A percentile compares a stretch with the other conserved stretches of the same genome.
These are phyloP conservation scores for Neurospora pannonica DNA, from an alignment of 495 filamentous ascomycete species.

Conservation along the genomic window DNA sequence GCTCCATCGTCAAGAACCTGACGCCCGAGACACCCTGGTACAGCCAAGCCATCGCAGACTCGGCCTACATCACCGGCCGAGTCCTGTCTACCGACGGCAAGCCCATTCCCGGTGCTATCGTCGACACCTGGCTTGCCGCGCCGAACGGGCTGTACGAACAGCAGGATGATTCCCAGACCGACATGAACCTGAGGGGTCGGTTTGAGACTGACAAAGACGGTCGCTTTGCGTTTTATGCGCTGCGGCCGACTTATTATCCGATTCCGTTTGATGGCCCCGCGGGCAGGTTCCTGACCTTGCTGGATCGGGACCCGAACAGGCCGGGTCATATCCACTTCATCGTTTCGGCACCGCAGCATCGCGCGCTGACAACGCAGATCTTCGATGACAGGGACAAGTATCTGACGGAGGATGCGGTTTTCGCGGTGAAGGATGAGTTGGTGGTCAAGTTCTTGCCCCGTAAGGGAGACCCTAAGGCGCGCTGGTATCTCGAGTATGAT, in stretches of 20 bases:
- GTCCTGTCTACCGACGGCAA: slow-evolving; percentile 42
- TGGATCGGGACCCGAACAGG: slow-evolving; percentile 62
- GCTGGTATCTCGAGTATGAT: slow-evolving; percentile 50
- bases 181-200: slow-evolving; percentile 65
- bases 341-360: slow-evolving; percentile 25
- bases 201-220: slow-evolving; percentile 59
- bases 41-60: slow-evolving; percentile 40
- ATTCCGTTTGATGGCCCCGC: slow-evolving; percentile 58
- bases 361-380: slow-evolving; percentile 61
- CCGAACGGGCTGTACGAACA: slow-evolving; percentile 76
- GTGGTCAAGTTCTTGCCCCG: slow-evolving; percentile 55
- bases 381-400: slow-evolving; percentile 59
- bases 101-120: slow-evolving; percentile 50
- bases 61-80: slow-evolving; percentile 52
- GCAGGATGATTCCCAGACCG: slow-evolving; percentile 60
- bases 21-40: slow-evolving; percentile 24
- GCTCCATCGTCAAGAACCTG: slow-evolving; percentile 42
- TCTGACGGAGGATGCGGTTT: slow-evolving; percentile 58
- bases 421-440: slow-evolving; percentile 69
- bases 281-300: slow-evolving; percentile 40
- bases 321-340: slow-evolving; percentile 74
- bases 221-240: slow-evolving; percentile 54
- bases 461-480: slow-evolving; percentile 49
- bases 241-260: slow-evolving; percentile 64
- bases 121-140: slow-evolving; percentile 73